Percentiles rank a stretch among this genome's conserved stretches.
Evolutionary conservation across 495 filamentous ascomycete species (phyloP).

Genomic region (Penicillium odoratum): DNA sequence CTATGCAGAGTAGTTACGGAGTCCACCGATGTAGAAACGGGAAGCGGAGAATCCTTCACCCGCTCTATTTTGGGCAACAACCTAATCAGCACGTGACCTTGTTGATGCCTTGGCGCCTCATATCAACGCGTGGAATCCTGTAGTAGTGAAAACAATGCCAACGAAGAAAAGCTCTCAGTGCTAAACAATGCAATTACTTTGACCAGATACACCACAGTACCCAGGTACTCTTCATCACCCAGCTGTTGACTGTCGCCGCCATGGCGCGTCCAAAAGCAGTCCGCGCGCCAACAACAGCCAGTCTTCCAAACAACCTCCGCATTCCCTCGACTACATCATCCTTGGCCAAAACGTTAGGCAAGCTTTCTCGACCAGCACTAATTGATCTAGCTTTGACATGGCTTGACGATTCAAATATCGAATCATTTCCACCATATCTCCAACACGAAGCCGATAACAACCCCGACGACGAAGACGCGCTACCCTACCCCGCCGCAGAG

Average conservation of each 20-base stretch:
- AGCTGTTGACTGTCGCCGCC: background rate
- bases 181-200: conserved; percentile 8
- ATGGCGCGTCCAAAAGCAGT: conserved; percentile 47
- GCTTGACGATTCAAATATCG: conserved; percentile 63
- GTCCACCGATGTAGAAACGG: background rate
- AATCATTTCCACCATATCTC: conserved; percentile 50
- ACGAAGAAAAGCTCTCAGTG: background rate
- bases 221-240: background rate
- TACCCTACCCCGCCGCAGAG: conserved; percentile 61
- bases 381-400: conserved; percentile 69
- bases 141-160: conserved; percentile 1
- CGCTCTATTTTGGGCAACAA: background rate
- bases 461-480: conserved; percentile 40
- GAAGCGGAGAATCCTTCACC: background rate
- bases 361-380: conserved; percentile 68
- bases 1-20: background rate
- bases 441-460: conserved; percentile 25
- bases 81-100: conserved; percentile 29
- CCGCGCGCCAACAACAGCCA: conserved; percentile 49
- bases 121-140: conserved; percentile 9
- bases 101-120: conserved; percentile 12
- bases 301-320: conserved; percentile 54
- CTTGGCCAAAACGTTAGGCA: conserved; percentile 62
- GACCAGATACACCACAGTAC: background rate
- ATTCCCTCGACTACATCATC: conserved; percentile 63